Conservation (phyloP, 2,329 filamentous ascomycete species). For the Ophiostoma tasmaniense region DNA sequence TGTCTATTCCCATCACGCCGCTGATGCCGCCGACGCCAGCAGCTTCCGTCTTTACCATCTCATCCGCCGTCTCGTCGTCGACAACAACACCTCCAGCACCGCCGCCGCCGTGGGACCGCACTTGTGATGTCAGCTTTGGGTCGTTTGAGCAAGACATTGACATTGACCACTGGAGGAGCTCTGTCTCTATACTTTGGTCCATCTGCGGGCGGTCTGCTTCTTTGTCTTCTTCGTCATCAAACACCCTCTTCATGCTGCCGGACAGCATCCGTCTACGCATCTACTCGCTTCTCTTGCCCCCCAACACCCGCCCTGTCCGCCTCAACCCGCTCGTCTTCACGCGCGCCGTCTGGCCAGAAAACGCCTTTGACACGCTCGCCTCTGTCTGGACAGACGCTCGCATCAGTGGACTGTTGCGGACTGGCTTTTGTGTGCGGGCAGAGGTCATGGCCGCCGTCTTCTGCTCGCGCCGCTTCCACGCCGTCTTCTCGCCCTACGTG, state of each 20-base stretch:
- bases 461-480: conserved; percentile 30
- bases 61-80: background rate
- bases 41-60: background rate
- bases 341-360: conserved; percentile 29
- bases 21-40: background rate
- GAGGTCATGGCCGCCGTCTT: conserved; percentile 33
- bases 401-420: background rate
- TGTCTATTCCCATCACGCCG: background rate
- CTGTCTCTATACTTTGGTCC: background rate
- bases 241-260: background rate
- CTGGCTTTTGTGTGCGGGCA: conserved; percentile 28
- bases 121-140: conserved; percentile 11
- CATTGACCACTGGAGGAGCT: background rate
- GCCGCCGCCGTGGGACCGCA: conserved; percentile 17
- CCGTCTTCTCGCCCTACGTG: conserved; percentile 33
- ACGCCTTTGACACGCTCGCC: conserved; percentile 28
- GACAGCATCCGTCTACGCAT: background rate
- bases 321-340: conserved; percentile 28
- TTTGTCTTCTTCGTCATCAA: background rate
- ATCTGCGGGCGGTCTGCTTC: conserved; percentile 2
- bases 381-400: conserved; percentile 19
- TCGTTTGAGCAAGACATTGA: background rate
- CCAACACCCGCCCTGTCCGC: conserved; percentile 12
- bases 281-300: background rate
- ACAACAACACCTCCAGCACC: background rate